phyloP scores from a whole-genome alignment of 495 filamentous ascomycete genomes.

The Penicillium diatomitis region DNA sequence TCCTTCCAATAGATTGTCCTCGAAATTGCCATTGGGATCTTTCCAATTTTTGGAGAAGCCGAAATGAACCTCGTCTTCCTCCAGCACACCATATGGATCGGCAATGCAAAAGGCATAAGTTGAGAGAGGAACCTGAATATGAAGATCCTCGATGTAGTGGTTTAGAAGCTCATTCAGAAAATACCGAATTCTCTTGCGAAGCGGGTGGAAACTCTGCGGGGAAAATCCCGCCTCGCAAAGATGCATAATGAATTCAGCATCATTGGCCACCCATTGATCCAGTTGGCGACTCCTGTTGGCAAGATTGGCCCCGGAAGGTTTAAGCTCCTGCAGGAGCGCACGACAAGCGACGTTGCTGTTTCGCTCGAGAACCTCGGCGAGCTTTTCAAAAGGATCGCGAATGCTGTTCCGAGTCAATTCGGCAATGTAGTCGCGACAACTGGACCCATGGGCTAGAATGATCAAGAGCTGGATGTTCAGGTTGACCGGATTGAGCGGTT shows the following conservation, averaged over 20 bases:
- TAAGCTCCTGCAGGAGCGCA: constrained; percentile 29
- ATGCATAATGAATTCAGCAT: constrained; percentile 30
- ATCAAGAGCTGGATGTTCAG: constrained; percentile 73
- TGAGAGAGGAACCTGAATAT: constrained; percentile 64
- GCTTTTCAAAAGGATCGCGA: constrained; percentile 36
- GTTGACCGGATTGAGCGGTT: constrained; percentile 50
- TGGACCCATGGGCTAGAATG: constrained; percentile 60
- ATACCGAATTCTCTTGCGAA: constrained; percentile 48
- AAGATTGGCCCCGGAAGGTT: constrained; percentile 17
- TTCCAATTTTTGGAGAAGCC: constrained; percentile 57
- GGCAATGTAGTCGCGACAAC: constrained; percentile 47
- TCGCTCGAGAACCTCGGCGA: constrained; percentile 46
- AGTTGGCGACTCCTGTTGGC: constrained; percentile 16
- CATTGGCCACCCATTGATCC: constrained; percentile 28
- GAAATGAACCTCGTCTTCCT: constrained; percentile 69
- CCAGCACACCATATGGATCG: constrained; percentile 63
- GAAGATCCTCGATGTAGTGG: constrained; percentile 51
- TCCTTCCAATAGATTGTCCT: constrained; percentile 52
- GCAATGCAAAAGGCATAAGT: constrained; percentile 74
- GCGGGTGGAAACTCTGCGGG: constrained; percentile 46
- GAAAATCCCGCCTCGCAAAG: constrained; percentile 51
- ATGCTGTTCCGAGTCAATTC: constrained; percentile 51
- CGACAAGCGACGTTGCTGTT: constrained; percentile 30
- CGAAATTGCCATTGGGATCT: constrained; percentile 50
- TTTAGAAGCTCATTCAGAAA: constrained; percentile 47